A percentile compares a stretch with the other conserved stretches of the same genome.
phyloP scores from a whole-genome alignment of 164 flowering plant species.

The Sextonia rubra region DNA sequence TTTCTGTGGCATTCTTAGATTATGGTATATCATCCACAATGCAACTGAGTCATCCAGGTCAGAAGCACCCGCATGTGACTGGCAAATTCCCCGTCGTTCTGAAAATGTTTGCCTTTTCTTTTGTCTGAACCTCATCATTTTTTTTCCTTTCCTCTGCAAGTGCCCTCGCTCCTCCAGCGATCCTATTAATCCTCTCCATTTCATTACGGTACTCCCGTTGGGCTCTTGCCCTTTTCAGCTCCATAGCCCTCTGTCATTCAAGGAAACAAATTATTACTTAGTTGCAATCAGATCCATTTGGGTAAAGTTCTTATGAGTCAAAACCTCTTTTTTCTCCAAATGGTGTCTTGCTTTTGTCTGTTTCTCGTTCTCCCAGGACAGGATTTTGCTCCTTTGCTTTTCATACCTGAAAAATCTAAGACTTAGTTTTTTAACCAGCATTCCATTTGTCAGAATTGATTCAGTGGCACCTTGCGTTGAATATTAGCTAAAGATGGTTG shows the following conservation, averaged over 20 bases:
- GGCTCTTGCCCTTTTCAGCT: constrained; percentile 32
- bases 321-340: constrained; percentile 57
- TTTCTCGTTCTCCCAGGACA: constrained; percentile 65
- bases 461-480: not conserved
- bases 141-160: constrained; percentile 51
- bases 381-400: constrained; percentile 36
- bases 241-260: constrained; percentile 43
- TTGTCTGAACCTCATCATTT: constrained; percentile 40
- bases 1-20: not conserved
- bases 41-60: constrained; percentile 7
- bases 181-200: constrained; percentile 47
- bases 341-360: constrained; percentile 40
- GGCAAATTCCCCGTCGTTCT: constrained; percentile 44
- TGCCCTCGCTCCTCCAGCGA: constrained; percentile 51
- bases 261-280: not conserved
- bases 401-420: constrained; percentile 48
- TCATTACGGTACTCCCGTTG: constrained; percentile 38
- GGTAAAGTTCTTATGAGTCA: not conserved
- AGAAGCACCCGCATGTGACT: constrained; percentile 48
- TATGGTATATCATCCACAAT: not conserved
- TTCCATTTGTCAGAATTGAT: not conserved
- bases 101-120: constrained; percentile 54
- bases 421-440: constrained; percentile 1
- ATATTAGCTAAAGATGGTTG: too few species aligned
- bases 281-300: not conserved